Conservation (phyloP, 768 basidiomycete species). For the Tylopilus rubrobrunneus region DNA sequence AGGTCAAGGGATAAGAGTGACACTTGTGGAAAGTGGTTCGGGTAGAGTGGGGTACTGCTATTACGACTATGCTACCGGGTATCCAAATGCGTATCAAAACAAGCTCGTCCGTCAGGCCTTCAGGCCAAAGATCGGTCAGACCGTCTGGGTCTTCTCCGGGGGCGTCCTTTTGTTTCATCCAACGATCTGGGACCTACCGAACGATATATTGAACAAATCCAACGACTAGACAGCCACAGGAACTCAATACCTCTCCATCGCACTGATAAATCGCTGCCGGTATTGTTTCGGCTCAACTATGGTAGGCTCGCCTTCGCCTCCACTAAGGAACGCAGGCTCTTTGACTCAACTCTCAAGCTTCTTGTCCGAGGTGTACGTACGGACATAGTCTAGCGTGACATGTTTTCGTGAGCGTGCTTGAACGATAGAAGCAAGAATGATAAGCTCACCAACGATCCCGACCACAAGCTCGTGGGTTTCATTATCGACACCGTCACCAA, state of each 20-base stretch:
- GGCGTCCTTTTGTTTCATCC: constrained; percentile 83
- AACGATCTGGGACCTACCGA: constrained; percentile 76
- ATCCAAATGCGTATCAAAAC: constrained; percentile 1
- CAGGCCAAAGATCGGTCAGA: constrained; percentile 58
- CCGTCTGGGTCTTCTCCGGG: constrained; percentile 68
- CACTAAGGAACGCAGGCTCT: constrained; percentile 86
- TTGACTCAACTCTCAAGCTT: too few relatives aligned
- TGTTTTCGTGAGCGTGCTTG: constrained; percentile 1
- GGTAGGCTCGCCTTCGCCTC: constrained; percentile 85
- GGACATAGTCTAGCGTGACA: constrained; percentile 70
- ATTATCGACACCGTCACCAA: constrained; percentile 94
- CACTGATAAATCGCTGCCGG: too few relatives aligned
- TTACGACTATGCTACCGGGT: constrained; percentile 20
- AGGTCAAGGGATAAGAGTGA: not conserved
- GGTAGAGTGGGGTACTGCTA: not conserved
- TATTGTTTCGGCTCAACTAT: constrained; percentile 95
- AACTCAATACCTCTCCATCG: constrained; percentile 82
- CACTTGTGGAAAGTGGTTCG: not conserved
- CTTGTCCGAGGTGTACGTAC: constrained; percentile 98
- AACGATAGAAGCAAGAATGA: too few relatives aligned
- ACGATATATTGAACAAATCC: not conserved
- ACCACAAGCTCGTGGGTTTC: constrained; percentile 87
- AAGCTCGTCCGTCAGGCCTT: too few relatives aligned
- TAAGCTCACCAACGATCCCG: too few relatives aligned
- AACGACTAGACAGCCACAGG: not conserved